Percentiles rank a stretch among this genome's conserved stretches.
Conservation (phyloP, 2,329 filamentous ascomycete genomes). For the Colletotrichum sp. region DNA sequence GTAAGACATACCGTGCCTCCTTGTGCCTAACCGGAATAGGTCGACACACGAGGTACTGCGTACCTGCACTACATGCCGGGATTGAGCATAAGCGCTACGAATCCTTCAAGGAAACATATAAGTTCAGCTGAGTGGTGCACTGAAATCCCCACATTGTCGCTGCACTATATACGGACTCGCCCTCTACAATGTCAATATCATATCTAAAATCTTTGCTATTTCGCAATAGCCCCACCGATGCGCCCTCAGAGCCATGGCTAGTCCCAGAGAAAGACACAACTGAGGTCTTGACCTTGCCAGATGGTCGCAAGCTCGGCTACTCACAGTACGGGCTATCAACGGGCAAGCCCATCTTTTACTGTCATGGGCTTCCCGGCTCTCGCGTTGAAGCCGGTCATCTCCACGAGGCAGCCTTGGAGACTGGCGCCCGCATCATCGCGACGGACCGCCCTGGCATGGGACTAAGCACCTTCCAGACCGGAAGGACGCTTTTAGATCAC, state of each 20-base stretch:
- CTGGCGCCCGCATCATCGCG: slow-evolving; percentile 37
- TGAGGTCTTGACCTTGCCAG: slow-evolving; percentile 37
- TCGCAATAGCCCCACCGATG: background rate
- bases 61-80: background rate
- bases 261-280: slow-evolving; percentile 12
- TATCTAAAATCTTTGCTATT: slow-evolving; percentile 1
- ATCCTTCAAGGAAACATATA: background rate
- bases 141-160: no score
- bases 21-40: background rate
- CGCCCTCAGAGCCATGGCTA: background rate
- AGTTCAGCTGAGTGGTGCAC: background rate
- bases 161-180: background rate
- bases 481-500: slow-evolving; percentile 32
- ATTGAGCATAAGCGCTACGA: background rate
- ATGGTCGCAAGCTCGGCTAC: slow-evolving; percentile 45
- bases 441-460: slow-evolving; percentile 49
- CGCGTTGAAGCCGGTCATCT: slow-evolving; percentile 39
- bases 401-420: slow-evolving; percentile 27
- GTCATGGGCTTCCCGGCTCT: slow-evolving; percentile 47
- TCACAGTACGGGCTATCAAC: slow-evolving; percentile 38
- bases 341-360: slow-evolving; percentile 40
- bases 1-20: background rate
- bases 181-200: background rate
- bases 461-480: slow-evolving; percentile 38
- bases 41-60: background rate